Percentiles rank a stretch among this genome's conserved stretches.
These are phyloP conservation scores for Sinapis alba DNA, from an alignment of 441 rosid genomes.

Conservation along the genomic window DNA sequence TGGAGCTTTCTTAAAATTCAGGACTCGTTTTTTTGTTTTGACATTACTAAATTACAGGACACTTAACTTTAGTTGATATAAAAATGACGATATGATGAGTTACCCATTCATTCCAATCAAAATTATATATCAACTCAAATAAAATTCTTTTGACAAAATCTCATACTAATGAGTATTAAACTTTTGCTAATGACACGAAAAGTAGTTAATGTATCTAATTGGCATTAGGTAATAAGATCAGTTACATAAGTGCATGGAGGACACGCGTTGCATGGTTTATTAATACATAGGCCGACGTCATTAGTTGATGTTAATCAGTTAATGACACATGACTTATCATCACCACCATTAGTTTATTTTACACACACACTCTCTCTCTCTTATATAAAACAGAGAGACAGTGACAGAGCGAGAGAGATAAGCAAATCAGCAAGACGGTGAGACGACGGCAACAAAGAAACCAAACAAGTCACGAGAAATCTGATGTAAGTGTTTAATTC, in stretches of 20 bases:
- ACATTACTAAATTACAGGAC: no score
- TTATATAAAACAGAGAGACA: neutral
- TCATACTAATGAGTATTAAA: no score
- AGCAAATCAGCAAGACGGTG: neutral
- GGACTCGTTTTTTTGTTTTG: no score
- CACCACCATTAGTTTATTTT: neutral
- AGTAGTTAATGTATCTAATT: neutral
- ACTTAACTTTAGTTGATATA: no score
- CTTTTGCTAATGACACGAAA: neutral
- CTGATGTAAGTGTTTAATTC: neutral
- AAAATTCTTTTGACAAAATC: no score
- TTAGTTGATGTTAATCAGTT: conserved; percentile 9
- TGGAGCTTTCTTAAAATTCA: no score
- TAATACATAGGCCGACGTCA: neutral
- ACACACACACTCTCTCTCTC: neutral
- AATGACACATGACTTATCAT: neutral
- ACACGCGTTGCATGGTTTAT: conserved; percentile 35
- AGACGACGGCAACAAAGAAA: neutral
- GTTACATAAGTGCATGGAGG: conserved; percentile 32
- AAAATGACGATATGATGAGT: no score
- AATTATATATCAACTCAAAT: no score
- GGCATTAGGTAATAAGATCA: neutral
- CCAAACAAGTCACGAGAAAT: neutral
- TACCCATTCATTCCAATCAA: no score
- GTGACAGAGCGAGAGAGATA: neutral